phyloP scores from a whole-genome alignment of 306 rosid genomes.

The Cicer cuneatum region DNA sequence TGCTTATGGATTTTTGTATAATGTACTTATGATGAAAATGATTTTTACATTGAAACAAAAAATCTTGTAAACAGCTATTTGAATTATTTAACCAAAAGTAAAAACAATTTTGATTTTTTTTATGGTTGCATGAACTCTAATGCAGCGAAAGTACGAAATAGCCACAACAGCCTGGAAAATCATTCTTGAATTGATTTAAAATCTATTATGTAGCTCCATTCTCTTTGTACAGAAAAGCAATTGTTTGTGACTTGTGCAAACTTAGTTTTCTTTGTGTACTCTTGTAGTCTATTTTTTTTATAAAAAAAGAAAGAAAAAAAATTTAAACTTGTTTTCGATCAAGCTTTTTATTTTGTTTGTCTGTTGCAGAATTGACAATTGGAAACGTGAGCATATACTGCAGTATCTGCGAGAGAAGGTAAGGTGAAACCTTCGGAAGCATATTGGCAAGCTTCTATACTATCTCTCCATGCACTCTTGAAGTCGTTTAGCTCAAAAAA shows the following conservation, averaged over 20 bases:
- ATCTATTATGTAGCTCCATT: neutral
- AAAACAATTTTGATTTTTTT: neutral
- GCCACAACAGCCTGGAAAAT: neutral
- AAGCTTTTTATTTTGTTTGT: neutral
- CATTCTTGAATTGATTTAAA: constrained; percentile 6
- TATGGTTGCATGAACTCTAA: neutral
- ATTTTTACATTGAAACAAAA: constrained; percentile 9
- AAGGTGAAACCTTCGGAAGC: constrained; percentile 67
- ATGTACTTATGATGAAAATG: neutral
- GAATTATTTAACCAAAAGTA: constrained; percentile 1
- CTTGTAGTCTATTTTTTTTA: neutral
- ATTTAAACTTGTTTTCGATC: constrained; percentile 9
- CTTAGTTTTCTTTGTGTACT: neutral
- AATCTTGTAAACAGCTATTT: constrained; percentile 16
- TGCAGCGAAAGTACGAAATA: neutral
- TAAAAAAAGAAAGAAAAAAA: neutral
- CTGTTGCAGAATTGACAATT: constrained; percentile 80
- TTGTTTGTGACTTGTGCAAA: constrained; percentile 9
- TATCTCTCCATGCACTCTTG: constrained; percentile 21
- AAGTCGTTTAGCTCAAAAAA: constrained; percentile 15
- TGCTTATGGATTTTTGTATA: constrained; percentile 1
- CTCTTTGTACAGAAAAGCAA: neutral
- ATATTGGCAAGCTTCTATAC: constrained; percentile 46
- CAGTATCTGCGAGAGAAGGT: constrained; percentile 87
- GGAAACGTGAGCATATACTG: constrained; percentile 93